phyloP scores from a whole-genome alignment of 2,329 filamentous ascomycete genomes.

The Nectriaceae sp. region DNA sequence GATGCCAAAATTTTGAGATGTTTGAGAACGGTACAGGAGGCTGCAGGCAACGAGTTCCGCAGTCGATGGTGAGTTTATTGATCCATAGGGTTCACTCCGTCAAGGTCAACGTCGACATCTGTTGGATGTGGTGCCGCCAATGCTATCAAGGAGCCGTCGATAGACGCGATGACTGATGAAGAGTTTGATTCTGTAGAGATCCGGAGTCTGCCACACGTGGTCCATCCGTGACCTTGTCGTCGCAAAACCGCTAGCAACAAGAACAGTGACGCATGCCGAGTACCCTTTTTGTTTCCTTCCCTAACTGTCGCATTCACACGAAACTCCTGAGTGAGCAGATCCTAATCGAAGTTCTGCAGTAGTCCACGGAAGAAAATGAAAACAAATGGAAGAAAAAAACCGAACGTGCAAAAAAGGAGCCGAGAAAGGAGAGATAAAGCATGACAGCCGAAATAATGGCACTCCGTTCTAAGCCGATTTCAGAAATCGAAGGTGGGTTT shows the following conservation, averaged over 20 bases:
- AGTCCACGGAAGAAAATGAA: conserved; percentile 31
- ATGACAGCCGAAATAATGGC: conserved; percentile 18
- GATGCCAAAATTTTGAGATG: conserved; percentile 19
- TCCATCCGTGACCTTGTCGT: conserved; percentile 39
- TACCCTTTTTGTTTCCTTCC: conserved; percentile 38
- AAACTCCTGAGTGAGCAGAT: conserved; percentile 39
- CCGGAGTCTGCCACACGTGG: conserved; percentile 42
- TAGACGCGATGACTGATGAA: conserved; percentile 40
- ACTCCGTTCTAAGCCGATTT: conserved; percentile 16
- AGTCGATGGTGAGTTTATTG: conserved; percentile 35
- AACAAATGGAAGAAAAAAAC: conserved; percentile 29
- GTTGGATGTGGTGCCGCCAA: conserved; percentile 37
- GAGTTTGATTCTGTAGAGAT: conserved; percentile 42
- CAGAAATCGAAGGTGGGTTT: conserved; percentile 15
- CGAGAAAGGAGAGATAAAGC: conserved; percentile 29
- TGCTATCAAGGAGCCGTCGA: conserved; percentile 40
- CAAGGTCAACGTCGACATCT: conserved; percentile 36
- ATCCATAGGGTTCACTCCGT: conserved; percentile 35
- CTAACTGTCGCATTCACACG: conserved; percentile 40
- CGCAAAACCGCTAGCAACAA: conserved; percentile 39
- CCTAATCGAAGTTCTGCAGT: conserved; percentile 30
- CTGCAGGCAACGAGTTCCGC: conserved; percentile 32
- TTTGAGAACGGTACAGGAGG: conserved; percentile 31
- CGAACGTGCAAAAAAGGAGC: conserved; percentile 27
- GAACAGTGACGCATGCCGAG: conserved; percentile 37